Conservation (phyloP, 495 filamentous ascomycete genomes). For the Trichocladium uniseriatum region DNA sequence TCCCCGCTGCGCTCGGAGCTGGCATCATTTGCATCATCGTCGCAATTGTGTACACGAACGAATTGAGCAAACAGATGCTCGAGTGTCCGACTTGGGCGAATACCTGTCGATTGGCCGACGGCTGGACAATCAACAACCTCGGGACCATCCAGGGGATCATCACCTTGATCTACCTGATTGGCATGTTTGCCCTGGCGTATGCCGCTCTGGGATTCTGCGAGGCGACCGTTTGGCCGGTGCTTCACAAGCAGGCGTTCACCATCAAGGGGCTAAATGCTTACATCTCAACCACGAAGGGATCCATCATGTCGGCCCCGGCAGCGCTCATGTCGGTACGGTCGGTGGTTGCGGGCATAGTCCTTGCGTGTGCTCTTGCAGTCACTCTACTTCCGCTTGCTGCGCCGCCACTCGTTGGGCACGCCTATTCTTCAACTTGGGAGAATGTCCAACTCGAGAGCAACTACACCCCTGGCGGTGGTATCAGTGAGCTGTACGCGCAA, state of each 20-base stretch:
- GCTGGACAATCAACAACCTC: slow-evolving; percentile 21
- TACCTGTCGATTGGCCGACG: slow-evolving; percentile 11
- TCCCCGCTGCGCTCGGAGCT: slow-evolving; percentile 15
- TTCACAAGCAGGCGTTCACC: slow-evolving; percentile 18
- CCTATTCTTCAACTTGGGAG: slow-evolving; percentile 14
- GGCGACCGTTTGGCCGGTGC: slow-evolving; percentile 21
- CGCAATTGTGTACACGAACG: slow-evolving; percentile 20
- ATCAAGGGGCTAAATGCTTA: slow-evolving; percentile 21
- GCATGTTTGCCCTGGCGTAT: slow-evolving; percentile 17
- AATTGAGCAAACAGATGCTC: slow-evolving; percentile 16
- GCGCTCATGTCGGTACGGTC: slow-evolving; percentile 13
- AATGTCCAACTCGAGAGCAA: slow-evolving; percentile 13
- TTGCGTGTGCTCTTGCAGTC: slow-evolving; percentile 6
- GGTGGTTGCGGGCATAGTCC: slow-evolving; percentile 9
- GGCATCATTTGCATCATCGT: slow-evolving; percentile 18
- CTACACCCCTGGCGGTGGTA: slow-evolving; percentile 17
- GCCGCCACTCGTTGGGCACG: slow-evolving; percentile 20
- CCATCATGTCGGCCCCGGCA: slow-evolving; percentile 13
- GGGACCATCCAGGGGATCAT: slow-evolving; percentile 24
- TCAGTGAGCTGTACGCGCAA: slow-evolving; percentile 19
- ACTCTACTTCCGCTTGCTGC: slow-evolving; percentile 18
- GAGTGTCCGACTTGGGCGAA: slow-evolving; percentile 22
- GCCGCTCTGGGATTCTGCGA: slow-evolving; percentile 17
- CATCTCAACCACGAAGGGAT: slow-evolving; percentile 17
- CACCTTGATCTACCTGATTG: slow-evolving; percentile 21